Base-by-base conservation (phyloP, 2,329 filamentous ascomycete genomes). In the Rosellinia necatrix region DNA sequence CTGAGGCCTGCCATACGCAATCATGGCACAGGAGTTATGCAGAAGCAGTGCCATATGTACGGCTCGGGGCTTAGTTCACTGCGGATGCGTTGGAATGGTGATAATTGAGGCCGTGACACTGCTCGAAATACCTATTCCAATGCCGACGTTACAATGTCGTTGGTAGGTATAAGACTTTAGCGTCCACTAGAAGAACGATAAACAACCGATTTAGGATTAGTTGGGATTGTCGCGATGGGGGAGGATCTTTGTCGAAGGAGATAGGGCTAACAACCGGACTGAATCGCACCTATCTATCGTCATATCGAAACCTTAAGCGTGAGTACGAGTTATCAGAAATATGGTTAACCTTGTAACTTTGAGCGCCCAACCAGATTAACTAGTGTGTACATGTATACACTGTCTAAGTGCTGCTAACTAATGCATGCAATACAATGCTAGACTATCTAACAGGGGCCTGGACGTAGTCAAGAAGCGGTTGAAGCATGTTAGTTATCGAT, bases 1-100 rank as follows among this genome's bases (percentile, higher is more conserved):
- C 22, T 17, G 15, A 38, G 46, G 35, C 40, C 22, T 49, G 27
- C 35, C 12, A 32, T 46, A 27, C 44, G n/a, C 55, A 29, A 21
- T 40, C 46, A 42, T 54, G 44, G 37, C 25, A 50, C 27, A 40
- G 34, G 35, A 41, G n/a, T 32, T n/a, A 53, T 47, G 50, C 44
- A 51, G 38, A 43, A 42, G 22, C 34, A 42, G 12, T 25, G 34
- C 32, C 15, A 19, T 34, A 44, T 47, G 44, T 49, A 56, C 15
- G 29, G 34, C n/a, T 53, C 49, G 57, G 53, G 44, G 49, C 47
- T 53, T 40, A 21, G 38, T 35, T 25, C 44, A 42, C 42, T 54
- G 58, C 54, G 58, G 58, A 55, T 55, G 58, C 46, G 37, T 38
- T 58, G 58, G 41, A 58, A 60, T 55, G 37, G 50, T 58, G 30